These are phyloP conservation scores for Ceratocystiopsis sp. DNA, from an alignment of 2,329 filamentous ascomycete genomes.

Conservation along the genomic window DNA sequence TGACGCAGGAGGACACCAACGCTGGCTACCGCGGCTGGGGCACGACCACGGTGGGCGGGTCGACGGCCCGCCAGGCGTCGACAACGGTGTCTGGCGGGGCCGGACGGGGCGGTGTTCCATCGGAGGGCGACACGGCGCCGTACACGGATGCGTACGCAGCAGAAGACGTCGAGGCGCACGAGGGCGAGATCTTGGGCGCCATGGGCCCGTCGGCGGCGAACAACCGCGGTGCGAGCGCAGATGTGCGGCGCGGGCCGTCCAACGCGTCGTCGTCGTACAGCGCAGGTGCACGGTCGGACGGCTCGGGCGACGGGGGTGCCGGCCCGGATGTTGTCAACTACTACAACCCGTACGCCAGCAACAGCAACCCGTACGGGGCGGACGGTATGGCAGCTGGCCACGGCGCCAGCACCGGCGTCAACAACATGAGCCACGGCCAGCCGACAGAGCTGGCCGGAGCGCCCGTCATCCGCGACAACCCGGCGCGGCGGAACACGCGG, in stretches of 20 bases:
- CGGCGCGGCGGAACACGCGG: slow-evolving; percentile 78
- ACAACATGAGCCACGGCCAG: slow-evolving; percentile 17
- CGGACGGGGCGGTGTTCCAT: slow-evolving; percentile 46
- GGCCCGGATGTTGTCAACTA: slow-evolving; percentile 23
- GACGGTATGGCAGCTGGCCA: slow-evolving; percentile 27
- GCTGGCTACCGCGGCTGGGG: slow-evolving; percentile 92
- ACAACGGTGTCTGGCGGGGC: slow-evolving; percentile 72
- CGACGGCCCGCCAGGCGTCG: slow-evolving; percentile 65
- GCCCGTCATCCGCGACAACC: slow-evolving; percentile 84
- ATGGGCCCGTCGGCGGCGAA: slow-evolving; percentile 56
- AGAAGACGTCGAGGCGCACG: slow-evolving; percentile 37
- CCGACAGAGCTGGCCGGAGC: slow-evolving; percentile 34
- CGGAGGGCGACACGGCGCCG: slow-evolving; percentile 56
- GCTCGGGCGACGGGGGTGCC: slow-evolving; percentile 35
- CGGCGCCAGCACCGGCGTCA: slow-evolving; percentile 39
- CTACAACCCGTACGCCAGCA: slow-evolving; percentile 41
- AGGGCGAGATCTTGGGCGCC: slow-evolving; percentile 68
- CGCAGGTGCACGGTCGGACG: slow-evolving; percentile 57
- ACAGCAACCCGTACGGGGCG: slow-evolving; percentile 23
- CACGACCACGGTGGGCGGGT: slow-evolving; percentile 49
- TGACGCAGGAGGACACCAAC: slow-evolving; percentile 62
- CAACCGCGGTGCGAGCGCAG: slow-evolving; percentile 33
- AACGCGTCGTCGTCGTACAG: slow-evolving; percentile 97
- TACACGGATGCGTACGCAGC: slow-evolving; percentile 35
- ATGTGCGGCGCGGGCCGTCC: slow-evolving; percentile 76